phyloP scores from a whole-genome alignment of 352 stramenopile species.

The Phytophthora sansomeana region DNA sequence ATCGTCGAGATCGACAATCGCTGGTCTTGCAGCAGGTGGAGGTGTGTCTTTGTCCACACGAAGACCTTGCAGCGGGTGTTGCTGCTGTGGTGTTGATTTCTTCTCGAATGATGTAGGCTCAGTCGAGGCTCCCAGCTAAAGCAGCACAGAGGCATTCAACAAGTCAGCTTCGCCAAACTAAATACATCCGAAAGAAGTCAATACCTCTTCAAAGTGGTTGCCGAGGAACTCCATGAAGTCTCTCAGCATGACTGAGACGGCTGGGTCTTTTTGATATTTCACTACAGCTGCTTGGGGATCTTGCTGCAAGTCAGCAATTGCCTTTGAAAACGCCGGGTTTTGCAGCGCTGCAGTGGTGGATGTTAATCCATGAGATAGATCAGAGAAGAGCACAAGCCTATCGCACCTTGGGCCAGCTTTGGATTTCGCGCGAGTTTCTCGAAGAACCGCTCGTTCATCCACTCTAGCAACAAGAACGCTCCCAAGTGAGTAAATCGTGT shows the following conservation, averaged over 20 bases:
- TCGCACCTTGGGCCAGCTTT: constrained; percentile 58
- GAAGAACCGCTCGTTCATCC: constrained; percentile 80
- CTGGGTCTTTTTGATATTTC: constrained; percentile 75
- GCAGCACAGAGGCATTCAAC: neutral
- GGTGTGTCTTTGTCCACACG: neutral
- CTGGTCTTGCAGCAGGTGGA: constrained; percentile 18
- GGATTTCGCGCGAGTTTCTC: constrained; percentile 70
- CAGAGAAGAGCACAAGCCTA: neutral
- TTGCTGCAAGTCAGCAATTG: constrained; percentile 76
- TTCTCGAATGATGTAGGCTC: constrained; percentile 34
- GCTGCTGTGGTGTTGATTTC: constrained; percentile 17
- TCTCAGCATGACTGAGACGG: constrained; percentile 64
- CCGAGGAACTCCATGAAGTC: constrained; percentile 82
- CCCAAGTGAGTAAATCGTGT: neutral
- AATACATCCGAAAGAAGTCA: neutral
- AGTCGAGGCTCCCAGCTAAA: constrained; percentile 43
- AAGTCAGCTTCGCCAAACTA: neutral
- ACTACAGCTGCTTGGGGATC: constrained; percentile 61
- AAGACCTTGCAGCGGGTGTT: neutral
- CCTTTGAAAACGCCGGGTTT: constrained; percentile 72
- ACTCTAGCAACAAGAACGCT: constrained; percentile 45
- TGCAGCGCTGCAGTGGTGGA: constrained; percentile 48
- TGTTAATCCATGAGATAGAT: neutral
- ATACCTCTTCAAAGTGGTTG: constrained; percentile 79
- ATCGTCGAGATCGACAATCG: constrained; percentile 72